phyloP scores from a whole-genome alignment of 1,284 basidiomycete genomes.

The Trametes sp. region DNA sequence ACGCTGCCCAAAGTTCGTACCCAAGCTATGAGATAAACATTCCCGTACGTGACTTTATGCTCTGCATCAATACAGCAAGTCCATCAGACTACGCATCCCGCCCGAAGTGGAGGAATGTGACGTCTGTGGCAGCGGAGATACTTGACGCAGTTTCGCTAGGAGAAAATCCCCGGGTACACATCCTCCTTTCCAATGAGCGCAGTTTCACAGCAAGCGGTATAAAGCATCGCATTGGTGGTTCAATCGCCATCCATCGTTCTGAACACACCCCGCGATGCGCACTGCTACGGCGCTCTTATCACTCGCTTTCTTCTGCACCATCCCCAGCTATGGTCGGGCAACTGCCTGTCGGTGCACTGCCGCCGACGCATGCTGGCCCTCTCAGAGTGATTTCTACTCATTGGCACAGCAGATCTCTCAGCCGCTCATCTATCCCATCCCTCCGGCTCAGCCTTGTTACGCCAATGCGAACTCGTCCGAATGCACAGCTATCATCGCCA shows the following conservation, averaged over 20 bases:
- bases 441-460: conserved; percentile 50
- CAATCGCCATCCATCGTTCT: background rate
- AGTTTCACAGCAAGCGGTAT: background rate
- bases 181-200: background rate
- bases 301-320: background rate
- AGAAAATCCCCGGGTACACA: background rate
- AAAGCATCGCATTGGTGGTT: background rate
- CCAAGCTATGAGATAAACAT: background rate
- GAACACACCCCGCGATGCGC: background rate
- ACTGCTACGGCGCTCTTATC: background rate
- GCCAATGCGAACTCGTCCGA: conserved; percentile 40
- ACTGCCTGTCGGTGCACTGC: conserved; percentile 37
- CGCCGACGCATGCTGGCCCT: conserved; percentile 52
- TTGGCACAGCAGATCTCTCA: conserved; percentile 47
- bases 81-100: background rate
- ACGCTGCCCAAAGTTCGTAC: background rate
- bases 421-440: conserved; percentile 46
- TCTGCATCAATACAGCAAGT: background rate
- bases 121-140: background rate
- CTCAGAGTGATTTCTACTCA: conserved; percentile 40
- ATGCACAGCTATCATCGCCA: conserved; percentile 42
- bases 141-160: background rate
- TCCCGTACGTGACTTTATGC: background rate
- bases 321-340: background rate
- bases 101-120: background rate